Base-by-base conservation (phyloP, 2,329 filamentous ascomycete species). In the Ophiostoma tasmaniense region DNA sequence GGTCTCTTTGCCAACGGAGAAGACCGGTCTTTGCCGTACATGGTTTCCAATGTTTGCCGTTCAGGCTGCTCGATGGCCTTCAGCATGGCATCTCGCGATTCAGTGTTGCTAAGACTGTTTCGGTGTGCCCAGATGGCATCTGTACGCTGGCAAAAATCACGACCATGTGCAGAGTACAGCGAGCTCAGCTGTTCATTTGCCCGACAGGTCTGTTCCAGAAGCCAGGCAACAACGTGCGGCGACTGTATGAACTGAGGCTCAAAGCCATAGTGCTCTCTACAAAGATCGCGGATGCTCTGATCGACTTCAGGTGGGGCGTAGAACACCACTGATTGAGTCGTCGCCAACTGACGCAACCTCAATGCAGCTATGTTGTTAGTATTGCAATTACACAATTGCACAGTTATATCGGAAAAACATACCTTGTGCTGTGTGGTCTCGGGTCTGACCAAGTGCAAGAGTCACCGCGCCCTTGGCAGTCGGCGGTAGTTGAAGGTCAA, bases 401-500 rank as follows among this genome's bases (percentile, higher is more conserved):
- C 59, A 42, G 42, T 17, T 4, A 45, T 45, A 3, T 52, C n/a
- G n/a, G n/a, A 20, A n/a, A 25, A n/a, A 30, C 75, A 71, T 76
- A 84, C 84, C 84, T 81, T 90, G 87, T 0, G 88, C 85, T 0
- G 84, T 82, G 10, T 85, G 81, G 68, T 89, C 87, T 70, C 89
- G 89, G 0, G 84, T 87, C 67, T 86, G 82, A 1, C 82, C 80
- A 0, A 85, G 78, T 0, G 83, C 84, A 0, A 89, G 76, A 0
- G 86, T 89, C 1, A 89, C 73, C 0, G 85, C 87, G 0, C 82
- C 87, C 0, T 69, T 72, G 0, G 84, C 81, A 0, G 74, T 0
- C 0, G 73, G 33, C 0, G 85, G 85, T 1, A 89, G 76, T 70
- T 84, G 85, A 1, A 89, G 75, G 71, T 89, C 87, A 0, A 84